Evolutionary conservation across 75 land plant genomes (phyloP), one percentile per base, ranked within the genome.

Genomic region (Pseudotsuga menziesii): DNA sequence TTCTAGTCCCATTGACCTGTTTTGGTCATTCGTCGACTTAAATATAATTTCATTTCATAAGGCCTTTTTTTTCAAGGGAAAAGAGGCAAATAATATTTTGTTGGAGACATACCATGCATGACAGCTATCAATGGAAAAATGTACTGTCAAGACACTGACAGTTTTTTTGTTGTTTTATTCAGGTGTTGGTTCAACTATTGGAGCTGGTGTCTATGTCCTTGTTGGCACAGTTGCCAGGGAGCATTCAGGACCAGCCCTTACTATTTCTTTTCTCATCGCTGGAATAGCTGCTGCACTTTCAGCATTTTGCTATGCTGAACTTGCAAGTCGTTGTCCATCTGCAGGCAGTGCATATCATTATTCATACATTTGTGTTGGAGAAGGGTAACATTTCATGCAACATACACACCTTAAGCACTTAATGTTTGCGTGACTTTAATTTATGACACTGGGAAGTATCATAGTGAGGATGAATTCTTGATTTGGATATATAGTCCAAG

Each of bases 331-430:
- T 66, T 96, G 99, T 80, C 98, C 99, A 3, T 96, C 99, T 80
- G 98, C 98, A 9, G 98, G 99, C 52, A 94, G 98, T 82, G 99
- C 99, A n/a, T 96, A 96, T 61, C 99, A 96, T 73, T 96, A 96
- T 81, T 87, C 99, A 11, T 96, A 96, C 80, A 92, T 92, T 63
- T 96, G 99, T 73, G 95, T 96, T 41, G 99, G 99, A 60, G 99
- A 96, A 91, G 93, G 99, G 99, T 96, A 87, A 69, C 73, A 16
- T 70, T 48, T 22, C 27, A 41, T 8, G 20, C 23, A 60, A 60
- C 61, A 60, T 60, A 60, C 7, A 60, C 61, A 20, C 39, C 39
- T 39, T 69, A 11, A 66, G 41, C 9, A 41, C 41, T 17, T 64
- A 20, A 41, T 20, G 48, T n/a, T 69, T 69, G 22, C n/a, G n/a